Evolutionary conservation across 2,329 filamentous ascomycete genomes (phyloP).

Genomic region (Dactylella cylindrospora): DNA sequence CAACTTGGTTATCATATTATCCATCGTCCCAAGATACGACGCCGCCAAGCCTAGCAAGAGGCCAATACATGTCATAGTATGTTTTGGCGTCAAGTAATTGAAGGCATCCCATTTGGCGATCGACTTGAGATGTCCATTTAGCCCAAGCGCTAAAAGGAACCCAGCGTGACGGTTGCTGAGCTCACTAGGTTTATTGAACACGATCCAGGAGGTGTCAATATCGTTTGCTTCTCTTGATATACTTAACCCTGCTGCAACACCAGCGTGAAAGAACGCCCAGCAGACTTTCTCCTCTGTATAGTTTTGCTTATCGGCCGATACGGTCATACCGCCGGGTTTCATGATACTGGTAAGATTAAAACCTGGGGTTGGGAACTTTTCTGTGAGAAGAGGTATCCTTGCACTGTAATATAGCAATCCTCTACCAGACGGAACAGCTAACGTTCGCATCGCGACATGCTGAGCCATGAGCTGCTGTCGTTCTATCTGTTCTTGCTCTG

Average conservation of each 20-base stretch:
- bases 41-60: constrained; percentile 88
- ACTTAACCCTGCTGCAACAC: constrained; percentile 85
- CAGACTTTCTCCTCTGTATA: constrained; percentile 96
- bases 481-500: constrained; percentile 83
- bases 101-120: constrained; percentile 98
- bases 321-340: constrained; percentile 85
- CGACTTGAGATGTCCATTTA: constrained; percentile 91
- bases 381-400: constrained; percentile 83
- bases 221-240: constrained; percentile 87
- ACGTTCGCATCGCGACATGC: constrained; percentile 78
- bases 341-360: constrained; percentile 92
- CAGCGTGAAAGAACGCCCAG: constrained; percentile 98
- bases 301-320: constrained; percentile 82
- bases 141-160: constrained; percentile 81
- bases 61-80: constrained; percentile 98
- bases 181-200: constrained; percentile 94
- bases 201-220: constrained; percentile 97
- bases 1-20: constrained; percentile 86
- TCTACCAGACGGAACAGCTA: constrained; percentile 84
- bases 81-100: constrained; percentile 98
- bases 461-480: constrained; percentile 89
- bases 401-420: constrained; percentile 86
- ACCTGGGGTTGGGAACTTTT: constrained; percentile 83
- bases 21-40: constrained; percentile 95
- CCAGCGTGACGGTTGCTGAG: constrained; percentile 95